Conservation (phyloP, 2,329 filamentous ascomycete species). For the Penicillium sp. region DNA sequence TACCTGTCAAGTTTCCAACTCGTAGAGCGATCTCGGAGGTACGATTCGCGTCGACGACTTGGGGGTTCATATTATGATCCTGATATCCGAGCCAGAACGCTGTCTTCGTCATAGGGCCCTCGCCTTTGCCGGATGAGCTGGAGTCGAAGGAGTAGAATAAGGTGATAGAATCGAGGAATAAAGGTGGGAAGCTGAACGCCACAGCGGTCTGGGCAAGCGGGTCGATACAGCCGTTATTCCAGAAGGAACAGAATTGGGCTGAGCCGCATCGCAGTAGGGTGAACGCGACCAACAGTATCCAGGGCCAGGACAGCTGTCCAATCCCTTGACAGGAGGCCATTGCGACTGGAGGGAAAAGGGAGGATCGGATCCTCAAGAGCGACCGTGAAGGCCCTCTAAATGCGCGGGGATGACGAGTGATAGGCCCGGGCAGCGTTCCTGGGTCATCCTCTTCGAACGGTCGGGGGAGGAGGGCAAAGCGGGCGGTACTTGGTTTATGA, state of each 20-base stretch:
- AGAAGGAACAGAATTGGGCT: constrained; percentile 38
- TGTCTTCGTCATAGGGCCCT: constrained; percentile 37
- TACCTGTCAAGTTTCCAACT: constrained; percentile 38
- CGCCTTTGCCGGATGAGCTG: constrained; percentile 29
- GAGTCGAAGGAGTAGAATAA: constrained; percentile 40
- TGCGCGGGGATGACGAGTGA: constrained; percentile 16
- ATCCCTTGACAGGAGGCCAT: constrained; percentile 21
- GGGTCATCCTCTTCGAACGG: constrained; percentile 24
- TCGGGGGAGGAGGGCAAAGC: not conserved
- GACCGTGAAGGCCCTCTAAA: constrained; percentile 26
- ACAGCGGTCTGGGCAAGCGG: constrained; percentile 39
- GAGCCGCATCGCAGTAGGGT: constrained; percentile 18
- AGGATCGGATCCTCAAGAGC: constrained; percentile 14
- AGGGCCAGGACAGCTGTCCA: constrained; percentile 16
- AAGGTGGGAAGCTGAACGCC: constrained; percentile 33
- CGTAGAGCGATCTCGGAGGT: constrained; percentile 39
- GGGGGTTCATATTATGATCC: constrained; percentile 25
- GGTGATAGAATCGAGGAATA: constrained; percentile 33
- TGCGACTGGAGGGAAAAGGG: not conserved
- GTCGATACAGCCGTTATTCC: constrained; percentile 37
- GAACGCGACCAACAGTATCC: constrained; percentile 22
- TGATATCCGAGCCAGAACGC: constrained; percentile 39
- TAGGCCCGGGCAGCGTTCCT: constrained; percentile 20
- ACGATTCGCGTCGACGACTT: constrained; percentile 31
- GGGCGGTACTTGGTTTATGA: not conserved